Conservation (phyloP, 495 filamentous ascomycete genomes). For the Xylaria flabelliformis region DNA sequence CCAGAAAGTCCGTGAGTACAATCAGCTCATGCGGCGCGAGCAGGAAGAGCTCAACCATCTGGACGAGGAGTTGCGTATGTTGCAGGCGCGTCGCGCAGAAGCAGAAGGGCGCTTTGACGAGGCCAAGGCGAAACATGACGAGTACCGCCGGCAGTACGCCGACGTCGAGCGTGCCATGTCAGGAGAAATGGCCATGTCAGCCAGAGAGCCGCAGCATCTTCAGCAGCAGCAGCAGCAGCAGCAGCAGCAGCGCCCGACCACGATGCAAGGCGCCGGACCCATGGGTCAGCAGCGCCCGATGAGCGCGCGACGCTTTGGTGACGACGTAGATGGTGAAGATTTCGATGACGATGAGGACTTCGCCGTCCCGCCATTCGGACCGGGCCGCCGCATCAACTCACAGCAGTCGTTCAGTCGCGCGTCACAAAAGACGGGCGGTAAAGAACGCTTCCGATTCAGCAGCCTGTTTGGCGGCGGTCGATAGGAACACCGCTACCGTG, state of each 20-base stretch:
- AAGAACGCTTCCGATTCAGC: constrained; percentile 42
- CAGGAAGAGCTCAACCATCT: constrained; percentile 41
- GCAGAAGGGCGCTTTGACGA: constrained; percentile 40
- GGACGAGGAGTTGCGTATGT: constrained; percentile 36
- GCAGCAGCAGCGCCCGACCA: constrained; percentile 27
- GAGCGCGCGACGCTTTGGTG: constrained; percentile 28
- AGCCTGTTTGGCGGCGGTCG: constrained; percentile 34
- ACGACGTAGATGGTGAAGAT: constrained; percentile 29
- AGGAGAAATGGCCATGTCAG: constrained; percentile 32
- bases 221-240: constrained; percentile 16
- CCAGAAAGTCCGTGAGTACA: constrained; percentile 40
- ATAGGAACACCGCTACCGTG: constrained; percentile 7
- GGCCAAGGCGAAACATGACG: constrained; percentile 42
- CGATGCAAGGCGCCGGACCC: constrained; percentile 27
- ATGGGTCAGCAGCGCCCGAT: constrained; percentile 37
- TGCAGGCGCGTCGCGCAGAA: constrained; percentile 39
- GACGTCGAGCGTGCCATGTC: constrained; percentile 42
- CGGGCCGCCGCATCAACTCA: constrained; percentile 41
- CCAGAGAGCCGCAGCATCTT: constrained; percentile 29
- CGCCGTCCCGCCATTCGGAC: constrained; percentile 32
- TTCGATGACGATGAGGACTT: constrained; percentile 37
- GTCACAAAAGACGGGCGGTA: constrained; percentile 36
- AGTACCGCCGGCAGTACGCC: constrained; percentile 37
- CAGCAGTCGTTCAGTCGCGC: constrained; percentile 41
- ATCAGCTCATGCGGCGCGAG: constrained; percentile 35